Conservation (phyloP, 768 basidiomycete genomes). For the Lactifluus echinatus region DNA sequence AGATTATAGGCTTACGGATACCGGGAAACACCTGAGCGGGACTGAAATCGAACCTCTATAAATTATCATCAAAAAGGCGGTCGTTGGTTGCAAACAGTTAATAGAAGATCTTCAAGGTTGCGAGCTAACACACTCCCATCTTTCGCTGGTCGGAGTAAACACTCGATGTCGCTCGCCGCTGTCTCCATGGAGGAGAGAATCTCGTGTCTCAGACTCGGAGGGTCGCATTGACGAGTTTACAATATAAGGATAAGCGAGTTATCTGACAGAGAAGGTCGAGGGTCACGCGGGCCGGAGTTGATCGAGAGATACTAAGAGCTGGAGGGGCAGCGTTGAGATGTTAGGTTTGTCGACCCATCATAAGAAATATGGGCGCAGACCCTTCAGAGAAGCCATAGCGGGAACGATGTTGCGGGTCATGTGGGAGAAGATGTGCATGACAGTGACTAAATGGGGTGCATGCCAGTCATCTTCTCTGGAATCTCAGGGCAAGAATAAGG, state of each 20-base stretch:
- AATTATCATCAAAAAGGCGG: not conserved
- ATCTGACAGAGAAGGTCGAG: not conserved
- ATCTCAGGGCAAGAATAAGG: too few relatives aligned
- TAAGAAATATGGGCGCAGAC: too few relatives aligned
- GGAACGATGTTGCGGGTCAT: too few relatives aligned
- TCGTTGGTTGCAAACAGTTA: constrained; percentile 4
- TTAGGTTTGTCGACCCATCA: too few relatives aligned
- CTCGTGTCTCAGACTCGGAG: not conserved
- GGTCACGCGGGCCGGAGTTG: too few relatives aligned
- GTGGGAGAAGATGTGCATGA: too few relatives aligned
- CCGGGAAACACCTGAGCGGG: not conserved
- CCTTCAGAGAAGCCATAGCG: too few relatives aligned
- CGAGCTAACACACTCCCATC: constrained; percentile 10
- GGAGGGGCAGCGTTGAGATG: too few relatives aligned
- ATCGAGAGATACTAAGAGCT: too few relatives aligned
- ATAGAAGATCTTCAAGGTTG: constrained; percentile 13
- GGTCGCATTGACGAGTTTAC: not conserved
- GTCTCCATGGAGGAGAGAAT: not conserved
- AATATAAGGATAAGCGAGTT: not conserved
- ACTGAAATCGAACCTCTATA: not conserved
- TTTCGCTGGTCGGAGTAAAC: not conserved
- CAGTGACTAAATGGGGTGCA: too few relatives aligned
- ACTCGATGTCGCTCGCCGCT: constrained; percentile 3
- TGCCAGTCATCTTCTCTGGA: too few relatives aligned
- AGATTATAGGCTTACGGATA: not conserved